phyloP scores from a whole-genome alignment of 768 basidiomycete genomes.

The Mycena pura region DNA sequence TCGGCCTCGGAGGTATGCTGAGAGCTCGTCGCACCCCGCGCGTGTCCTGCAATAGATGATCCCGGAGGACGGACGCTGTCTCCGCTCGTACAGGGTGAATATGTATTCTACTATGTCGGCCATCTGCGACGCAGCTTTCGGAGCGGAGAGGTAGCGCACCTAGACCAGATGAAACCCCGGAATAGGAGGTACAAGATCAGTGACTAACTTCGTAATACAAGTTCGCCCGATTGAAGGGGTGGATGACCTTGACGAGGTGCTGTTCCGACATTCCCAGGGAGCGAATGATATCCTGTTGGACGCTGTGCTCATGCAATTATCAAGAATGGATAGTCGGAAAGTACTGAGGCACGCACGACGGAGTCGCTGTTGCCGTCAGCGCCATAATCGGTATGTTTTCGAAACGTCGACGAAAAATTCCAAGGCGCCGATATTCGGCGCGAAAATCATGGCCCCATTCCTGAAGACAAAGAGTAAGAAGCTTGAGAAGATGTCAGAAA shows the following conservation, averaged over 20 bases:
- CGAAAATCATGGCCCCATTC: conserved; percentile 91
- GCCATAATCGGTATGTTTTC: conserved; percentile 85
- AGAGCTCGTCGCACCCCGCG: conserved; percentile 70
- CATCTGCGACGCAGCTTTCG: conserved; percentile 62
- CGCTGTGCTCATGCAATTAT: conserved; percentile 47
- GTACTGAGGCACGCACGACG: conserved; percentile 49
- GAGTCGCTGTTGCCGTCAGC: conserved; percentile 83
- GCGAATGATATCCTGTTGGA: conserved; percentile 74
- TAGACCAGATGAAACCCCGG: conserved; percentile 32
- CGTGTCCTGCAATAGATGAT: conserved; percentile 82
- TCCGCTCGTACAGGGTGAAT: conserved; percentile 61
- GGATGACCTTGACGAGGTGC: conserved; percentile 66
- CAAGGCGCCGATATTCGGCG: conserved; percentile 73
- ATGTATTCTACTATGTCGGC: conserved; percentile 73
- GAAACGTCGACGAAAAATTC: conserved; percentile 70
- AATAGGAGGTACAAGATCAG: not conserved
- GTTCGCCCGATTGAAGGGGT: conserved; percentile 83
- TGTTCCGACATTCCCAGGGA: conserved; percentile 66
- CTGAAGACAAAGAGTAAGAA: conserved; percentile 38
- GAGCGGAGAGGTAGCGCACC: conserved; percentile 69
- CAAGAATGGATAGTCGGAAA: not conserved
- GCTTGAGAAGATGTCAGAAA: not conserved
- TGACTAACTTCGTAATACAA: conserved; percentile 77
- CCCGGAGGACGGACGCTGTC: conserved; percentile 67
- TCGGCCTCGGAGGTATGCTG: conserved; percentile 66